These are phyloP conservation scores for Thyridium curvatum DNA, from an alignment of 2,329 filamentous ascomycete species.

Conservation along the genomic window DNA sequence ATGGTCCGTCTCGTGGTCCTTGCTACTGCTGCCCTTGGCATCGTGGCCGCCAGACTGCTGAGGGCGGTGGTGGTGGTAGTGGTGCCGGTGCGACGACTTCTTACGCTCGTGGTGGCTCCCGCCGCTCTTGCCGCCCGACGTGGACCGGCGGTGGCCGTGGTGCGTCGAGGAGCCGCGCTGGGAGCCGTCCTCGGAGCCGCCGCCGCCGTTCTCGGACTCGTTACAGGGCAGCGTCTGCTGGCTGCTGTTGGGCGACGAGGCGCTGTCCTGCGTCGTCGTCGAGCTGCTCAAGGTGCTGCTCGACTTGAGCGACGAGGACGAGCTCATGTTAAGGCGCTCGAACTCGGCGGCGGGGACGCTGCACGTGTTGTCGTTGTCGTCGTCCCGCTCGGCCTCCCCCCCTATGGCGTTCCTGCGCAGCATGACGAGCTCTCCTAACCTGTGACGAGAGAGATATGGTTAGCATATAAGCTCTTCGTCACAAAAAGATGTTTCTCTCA, in stretches of 20 bases:
- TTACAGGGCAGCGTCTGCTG: no score
- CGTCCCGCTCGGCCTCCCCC: constrained; percentile 26
- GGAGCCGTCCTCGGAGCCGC: not conserved
- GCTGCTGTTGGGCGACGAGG: no score
- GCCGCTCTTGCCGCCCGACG: constrained; percentile 4
- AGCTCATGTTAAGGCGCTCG: constrained; percentile 22
- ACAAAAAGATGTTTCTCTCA: no score
- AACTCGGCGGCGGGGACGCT: constrained; percentile 25
- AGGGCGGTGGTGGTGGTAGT: constrained; percentile 21
- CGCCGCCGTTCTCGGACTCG: not conserved
- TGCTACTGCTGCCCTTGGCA: constrained; percentile 14
- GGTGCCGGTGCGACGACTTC: constrained; percentile 11
- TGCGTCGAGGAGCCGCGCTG: no score
- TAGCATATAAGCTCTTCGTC: no score
- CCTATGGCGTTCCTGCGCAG: constrained; percentile 39
- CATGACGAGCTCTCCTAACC: constrained; percentile 72
- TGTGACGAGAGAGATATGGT: no score
- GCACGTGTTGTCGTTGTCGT: constrained; percentile 12
- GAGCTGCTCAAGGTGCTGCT: not conserved
- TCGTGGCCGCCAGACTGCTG: constrained; percentile 23
- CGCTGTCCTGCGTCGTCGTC: no score
- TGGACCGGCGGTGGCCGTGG: no score
- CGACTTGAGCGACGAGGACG: constrained; percentile 3
- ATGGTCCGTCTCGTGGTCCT: constrained; percentile 40
- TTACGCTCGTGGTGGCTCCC: constrained; percentile 1